Conservation (phyloP, 305 asterid species). For the Stenogyne calaminthoides region DNA sequence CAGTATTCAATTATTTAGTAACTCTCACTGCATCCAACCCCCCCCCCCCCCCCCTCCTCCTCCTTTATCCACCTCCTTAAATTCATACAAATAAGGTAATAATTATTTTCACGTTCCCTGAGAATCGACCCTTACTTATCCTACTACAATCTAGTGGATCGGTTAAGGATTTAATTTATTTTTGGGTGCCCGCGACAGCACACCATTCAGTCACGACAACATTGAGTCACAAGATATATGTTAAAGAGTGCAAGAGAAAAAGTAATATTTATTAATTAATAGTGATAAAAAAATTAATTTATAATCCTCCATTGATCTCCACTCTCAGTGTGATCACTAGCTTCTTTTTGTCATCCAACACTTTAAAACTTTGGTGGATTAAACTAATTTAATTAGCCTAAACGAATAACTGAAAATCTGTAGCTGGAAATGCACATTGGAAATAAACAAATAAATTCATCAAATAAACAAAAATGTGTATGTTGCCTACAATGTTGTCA, state of each 20-base stretch:
- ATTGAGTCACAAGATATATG: background rate
- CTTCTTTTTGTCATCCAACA: slow-evolving; percentile 2
- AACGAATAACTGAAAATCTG: slow-evolving; percentile 26
- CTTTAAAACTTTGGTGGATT: slow-evolving; percentile 21
- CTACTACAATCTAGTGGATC: no score
- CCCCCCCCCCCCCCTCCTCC: no score
- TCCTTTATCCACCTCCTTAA: no score
- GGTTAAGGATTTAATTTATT: no score
- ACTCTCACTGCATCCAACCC: no score
- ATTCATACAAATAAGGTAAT: no score
- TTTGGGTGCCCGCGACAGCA: no score
- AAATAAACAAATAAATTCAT: background rate
- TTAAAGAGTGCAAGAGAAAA: background rate
- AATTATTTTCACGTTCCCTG: no score
- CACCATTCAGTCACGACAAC: background rate
- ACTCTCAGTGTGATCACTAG: slow-evolving; percentile 2
- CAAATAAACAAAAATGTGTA: background rate
- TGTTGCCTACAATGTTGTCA: background rate
- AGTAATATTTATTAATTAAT: background rate
- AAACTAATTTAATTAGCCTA: slow-evolving; percentile 1
- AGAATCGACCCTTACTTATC: no score
- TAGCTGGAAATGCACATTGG: slow-evolving; percentile 28
- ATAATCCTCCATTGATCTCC: slow-evolving; percentile 24
- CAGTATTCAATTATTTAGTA: no score
- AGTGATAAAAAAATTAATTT: background rate